These are phyloP conservation scores for Pelargonium fulgidum DNA, from an alignment of 441 rosid species.

Conservation along the genomic window DNA sequence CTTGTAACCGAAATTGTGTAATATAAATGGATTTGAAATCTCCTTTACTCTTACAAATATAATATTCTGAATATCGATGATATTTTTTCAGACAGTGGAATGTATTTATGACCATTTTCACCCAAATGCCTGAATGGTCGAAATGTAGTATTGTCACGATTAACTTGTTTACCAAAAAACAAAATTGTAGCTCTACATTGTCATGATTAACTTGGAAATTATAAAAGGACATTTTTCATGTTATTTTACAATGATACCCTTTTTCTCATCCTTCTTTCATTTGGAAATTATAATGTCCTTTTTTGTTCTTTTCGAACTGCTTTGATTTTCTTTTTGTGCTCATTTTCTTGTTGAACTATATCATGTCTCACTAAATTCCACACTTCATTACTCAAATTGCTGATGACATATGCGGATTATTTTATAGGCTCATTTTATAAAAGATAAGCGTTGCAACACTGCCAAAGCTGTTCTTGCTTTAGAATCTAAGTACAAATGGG, in stretches of 20 bases:
- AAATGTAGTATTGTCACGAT: no score
- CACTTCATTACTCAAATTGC: not conserved
- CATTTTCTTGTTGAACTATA: not conserved
- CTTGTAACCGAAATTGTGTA: not conserved
- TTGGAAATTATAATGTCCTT: not conserved
- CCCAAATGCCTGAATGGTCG: no score
- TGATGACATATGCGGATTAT: not conserved
- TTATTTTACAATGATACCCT: not conserved
- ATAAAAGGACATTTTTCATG: not conserved
- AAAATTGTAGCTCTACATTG: no score
- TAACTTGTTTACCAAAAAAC: no score
- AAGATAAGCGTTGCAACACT: constrained; percentile 84
- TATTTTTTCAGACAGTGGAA: no score
- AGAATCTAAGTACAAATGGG: constrained; percentile 84
- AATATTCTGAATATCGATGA: no score
- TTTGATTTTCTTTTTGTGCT: not conserved
- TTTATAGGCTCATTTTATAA: constrained; percentile 75
- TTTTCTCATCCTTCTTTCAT: not conserved
- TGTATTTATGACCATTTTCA: no score
- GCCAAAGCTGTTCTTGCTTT: constrained; percentile 84
- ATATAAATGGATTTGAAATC: not conserved
- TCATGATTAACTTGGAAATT: not conserved
- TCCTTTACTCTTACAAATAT: no score
- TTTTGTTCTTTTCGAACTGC: not conserved
- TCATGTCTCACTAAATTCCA: not conserved